A percentile compares a stretch with the other conserved stretches of the same genome.
These are phyloP conservation scores for Penicillium robsamsonii DNA, from an alignment of 495 filamentous ascomycete species.

Conservation along the genomic window DNA sequence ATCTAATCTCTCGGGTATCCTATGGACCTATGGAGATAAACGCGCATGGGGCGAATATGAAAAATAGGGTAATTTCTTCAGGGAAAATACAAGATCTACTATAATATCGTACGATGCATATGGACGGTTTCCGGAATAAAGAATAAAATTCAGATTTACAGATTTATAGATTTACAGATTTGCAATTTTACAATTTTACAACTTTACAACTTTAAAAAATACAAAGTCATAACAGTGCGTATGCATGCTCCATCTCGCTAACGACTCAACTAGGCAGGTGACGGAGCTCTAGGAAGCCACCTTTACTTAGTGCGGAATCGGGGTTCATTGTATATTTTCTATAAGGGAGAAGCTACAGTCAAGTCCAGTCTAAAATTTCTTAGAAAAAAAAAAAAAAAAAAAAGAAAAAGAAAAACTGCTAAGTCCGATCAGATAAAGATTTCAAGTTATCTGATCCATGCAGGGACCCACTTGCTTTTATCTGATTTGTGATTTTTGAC, in stretches of 20 bases:
- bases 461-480: conserved; percentile 19
- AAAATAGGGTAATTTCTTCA: background rate
- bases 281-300: background rate
- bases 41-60: background rate
- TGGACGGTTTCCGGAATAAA: background rate
- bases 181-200: background rate
- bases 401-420: background rate
- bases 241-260: conserved; percentile 9
- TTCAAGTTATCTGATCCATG: conserved; percentile 36
- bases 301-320: background rate
- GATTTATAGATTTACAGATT: background rate
- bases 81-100: background rate
- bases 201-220: background rate
- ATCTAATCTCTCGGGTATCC: conserved; percentile 8
- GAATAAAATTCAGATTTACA: background rate
- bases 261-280: conserved; percentile 11
- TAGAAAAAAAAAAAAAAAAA: too few species aligned
- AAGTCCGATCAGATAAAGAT: conserved; percentile 35
- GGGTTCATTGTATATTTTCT: background rate
- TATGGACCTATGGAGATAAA: background rate
- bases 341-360: background rate
- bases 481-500: conserved; percentile 8
- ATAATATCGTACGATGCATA: background rate
- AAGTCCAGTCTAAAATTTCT: background rate
- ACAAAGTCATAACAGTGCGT: conserved; percentile 3